These are phyloP conservation scores for Fraxinus ornus DNA, from an alignment of 305 asterid genomes.

Conservation along the genomic window DNA sequence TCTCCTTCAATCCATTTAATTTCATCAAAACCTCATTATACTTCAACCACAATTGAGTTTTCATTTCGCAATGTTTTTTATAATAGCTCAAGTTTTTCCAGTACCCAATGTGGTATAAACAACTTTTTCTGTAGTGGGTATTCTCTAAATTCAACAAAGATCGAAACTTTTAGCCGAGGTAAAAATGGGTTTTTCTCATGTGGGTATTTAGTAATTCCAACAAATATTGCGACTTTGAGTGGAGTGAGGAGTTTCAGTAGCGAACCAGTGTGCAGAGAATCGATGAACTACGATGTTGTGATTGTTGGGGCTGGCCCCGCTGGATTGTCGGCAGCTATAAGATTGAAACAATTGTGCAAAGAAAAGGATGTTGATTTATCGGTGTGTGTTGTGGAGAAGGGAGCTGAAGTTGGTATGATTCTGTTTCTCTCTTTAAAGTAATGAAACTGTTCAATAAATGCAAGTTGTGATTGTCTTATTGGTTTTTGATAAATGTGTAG, in stretches of 20 bases:
- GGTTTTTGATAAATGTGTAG: neutral
- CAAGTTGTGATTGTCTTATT: neutral
- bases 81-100: constrained; percentile 1
- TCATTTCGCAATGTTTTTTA: constrained; percentile 20
- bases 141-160: constrained; percentile 22
- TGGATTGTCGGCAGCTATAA: constrained; percentile 92
- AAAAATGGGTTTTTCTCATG: constrained; percentile 28
- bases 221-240: constrained; percentile 26
- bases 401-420: constrained; percentile 90
- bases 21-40: constrained; percentile 5
- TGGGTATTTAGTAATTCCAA: constrained; percentile 23
- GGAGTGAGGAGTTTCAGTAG: constrained; percentile 50
- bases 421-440: neutral
- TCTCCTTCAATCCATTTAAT: constrained; percentile 6
- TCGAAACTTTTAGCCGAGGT: constrained; percentile 20
- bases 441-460: neutral
- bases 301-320: constrained; percentile 99
- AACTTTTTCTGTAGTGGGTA: constrained; percentile 10
- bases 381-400: constrained; percentile 94
- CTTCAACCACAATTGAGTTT: neutral
- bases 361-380: constrained; percentile 75
- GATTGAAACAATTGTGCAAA: constrained; percentile 79
- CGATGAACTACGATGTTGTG: constrained; percentile 81
- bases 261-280: constrained; percentile 58
- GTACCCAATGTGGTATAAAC: constrained; percentile 11